Conservation (phyloP, 2,329 filamentous ascomycete species). For the Calonectria leucothoes region DNA sequence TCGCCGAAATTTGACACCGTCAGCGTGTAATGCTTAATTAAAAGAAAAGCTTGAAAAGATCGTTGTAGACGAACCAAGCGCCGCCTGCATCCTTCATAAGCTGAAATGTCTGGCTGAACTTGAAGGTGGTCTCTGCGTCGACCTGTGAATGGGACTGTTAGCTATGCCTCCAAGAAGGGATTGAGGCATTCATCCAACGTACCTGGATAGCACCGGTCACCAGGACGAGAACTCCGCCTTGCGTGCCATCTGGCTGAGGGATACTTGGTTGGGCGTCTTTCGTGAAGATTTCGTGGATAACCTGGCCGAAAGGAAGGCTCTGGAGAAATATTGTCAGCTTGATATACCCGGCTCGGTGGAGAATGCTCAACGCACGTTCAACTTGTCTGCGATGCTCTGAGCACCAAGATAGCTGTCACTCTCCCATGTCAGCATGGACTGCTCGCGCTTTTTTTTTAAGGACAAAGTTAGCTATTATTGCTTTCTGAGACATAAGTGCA, state of each 20-base stretch:
- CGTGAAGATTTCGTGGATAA: slow-evolving; percentile 81
- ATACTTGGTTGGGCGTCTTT: slow-evolving; percentile 83
- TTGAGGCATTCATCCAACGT: slow-evolving; percentile 49
- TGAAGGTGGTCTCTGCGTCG: slow-evolving; percentile 88
- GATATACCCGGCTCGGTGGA: no score
- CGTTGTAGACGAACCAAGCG: slow-evolving; percentile 91
- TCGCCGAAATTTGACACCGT: not conserved
- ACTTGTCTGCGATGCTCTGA: slow-evolving; percentile 79
- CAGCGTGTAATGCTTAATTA: slow-evolving; percentile 52
- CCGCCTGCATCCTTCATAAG: slow-evolving; percentile 75
- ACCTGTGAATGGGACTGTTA: slow-evolving; percentile 65
- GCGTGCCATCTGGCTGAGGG: slow-evolving; percentile 72
- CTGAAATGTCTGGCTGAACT: slow-evolving; percentile 91
- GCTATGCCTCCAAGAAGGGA: not conserved
- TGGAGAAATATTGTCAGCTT: slow-evolving; percentile 50
- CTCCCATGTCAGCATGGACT: slow-evolving; percentile 97
- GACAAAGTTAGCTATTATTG: slow-evolving; percentile 10
- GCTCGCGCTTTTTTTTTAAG: slow-evolving; percentile 70
- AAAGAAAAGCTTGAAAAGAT: slow-evolving; percentile 92
- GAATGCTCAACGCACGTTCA: slow-evolving; percentile 70
- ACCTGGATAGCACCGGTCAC: slow-evolving; percentile 90
- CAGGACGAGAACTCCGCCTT: slow-evolving; percentile 82
- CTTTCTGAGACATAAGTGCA: no score
- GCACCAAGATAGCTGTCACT: slow-evolving; percentile 73
- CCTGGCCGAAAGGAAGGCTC: slow-evolving; percentile 83